Conservation (phyloP, 73 alveolate genomes). For the Paramecium sexaurelia region DNA sequence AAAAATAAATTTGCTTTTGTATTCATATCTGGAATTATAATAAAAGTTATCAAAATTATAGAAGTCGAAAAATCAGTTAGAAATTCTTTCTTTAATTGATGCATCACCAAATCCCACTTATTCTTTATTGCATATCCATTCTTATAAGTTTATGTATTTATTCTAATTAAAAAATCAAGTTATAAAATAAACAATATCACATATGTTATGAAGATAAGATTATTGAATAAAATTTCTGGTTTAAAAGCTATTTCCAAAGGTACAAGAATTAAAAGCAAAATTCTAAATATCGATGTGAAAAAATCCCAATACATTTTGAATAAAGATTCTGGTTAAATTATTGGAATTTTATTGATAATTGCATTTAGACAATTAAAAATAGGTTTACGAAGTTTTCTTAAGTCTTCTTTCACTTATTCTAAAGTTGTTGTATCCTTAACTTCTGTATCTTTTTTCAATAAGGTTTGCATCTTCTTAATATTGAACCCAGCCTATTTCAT, state of each 20-base stretch:
- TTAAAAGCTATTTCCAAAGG: conserved; percentile 22
- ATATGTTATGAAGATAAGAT: neutral
- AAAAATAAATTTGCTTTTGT: neutral
- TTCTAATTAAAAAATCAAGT: neutral
- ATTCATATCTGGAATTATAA: neutral
- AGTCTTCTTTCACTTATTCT: neutral
- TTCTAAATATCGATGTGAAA: neutral
- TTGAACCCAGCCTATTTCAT: neutral
- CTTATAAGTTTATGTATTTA: neutral
- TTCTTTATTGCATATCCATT: conserved; percentile 26
- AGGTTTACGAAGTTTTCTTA: neutral
- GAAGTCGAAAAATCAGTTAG: neutral
- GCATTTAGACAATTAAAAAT: neutral
- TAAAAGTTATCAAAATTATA: neutral
- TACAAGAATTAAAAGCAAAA: neutral
- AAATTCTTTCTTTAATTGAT: neutral
- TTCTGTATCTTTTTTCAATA: neutral
- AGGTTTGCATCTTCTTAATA: neutral
- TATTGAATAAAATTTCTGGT: neutral
- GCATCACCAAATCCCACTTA: neutral
- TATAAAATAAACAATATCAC: neutral
- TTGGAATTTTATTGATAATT: neutral
- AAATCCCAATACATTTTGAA: conserved; percentile 40
- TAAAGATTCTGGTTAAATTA: neutral
- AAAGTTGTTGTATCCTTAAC: neutral